Evolutionary conservation across 352 stramenopile genomes (phyloP).

Genomic region (Phytophthora tubulina): DNA sequence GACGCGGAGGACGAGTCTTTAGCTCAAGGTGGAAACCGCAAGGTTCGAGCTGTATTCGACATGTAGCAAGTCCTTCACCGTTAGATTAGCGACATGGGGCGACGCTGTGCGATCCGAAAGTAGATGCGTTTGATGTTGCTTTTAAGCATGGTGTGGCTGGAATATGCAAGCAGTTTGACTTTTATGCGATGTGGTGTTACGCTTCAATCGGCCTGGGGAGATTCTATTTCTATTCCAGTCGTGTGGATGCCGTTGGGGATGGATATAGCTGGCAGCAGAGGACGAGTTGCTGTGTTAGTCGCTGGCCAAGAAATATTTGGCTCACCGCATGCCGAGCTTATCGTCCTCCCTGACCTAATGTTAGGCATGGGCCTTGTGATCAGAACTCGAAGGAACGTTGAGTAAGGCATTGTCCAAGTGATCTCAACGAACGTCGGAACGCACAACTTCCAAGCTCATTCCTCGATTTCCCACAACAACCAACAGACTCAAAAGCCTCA

Average conservation of each 20-base stretch:
- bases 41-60: constrained; percentile 53
- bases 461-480: constrained; percentile 31
- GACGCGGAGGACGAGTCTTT: constrained; percentile 25
- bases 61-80: constrained; percentile 22
- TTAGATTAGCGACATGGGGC: constrained; percentile 6
- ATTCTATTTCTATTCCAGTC: constrained; percentile 28
- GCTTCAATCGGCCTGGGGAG: background rate
- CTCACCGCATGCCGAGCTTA: background rate
- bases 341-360: constrained; percentile 21
- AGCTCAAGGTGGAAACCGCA: constrained; percentile 32
- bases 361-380: constrained; percentile 19
- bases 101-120: constrained; percentile 10
- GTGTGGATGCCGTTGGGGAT: constrained; percentile 15
- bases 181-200: constrained; percentile 18
- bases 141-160: constrained; percentile 13
- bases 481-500: constrained; percentile 28
- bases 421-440: constrained; percentile 4
- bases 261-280: constrained; percentile 22
- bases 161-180: constrained; percentile 2
- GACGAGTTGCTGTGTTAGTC: constrained; percentile 14
- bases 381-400: constrained; percentile 27
- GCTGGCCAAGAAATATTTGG: constrained; percentile 28
- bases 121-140: constrained; percentile 15
- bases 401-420: background rate
- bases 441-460: constrained; percentile 29